These are phyloP conservation scores for Verticillium klebahnii DNA, from an alignment of 2,329 filamentous ascomycete species.

Conservation along the genomic window DNA sequence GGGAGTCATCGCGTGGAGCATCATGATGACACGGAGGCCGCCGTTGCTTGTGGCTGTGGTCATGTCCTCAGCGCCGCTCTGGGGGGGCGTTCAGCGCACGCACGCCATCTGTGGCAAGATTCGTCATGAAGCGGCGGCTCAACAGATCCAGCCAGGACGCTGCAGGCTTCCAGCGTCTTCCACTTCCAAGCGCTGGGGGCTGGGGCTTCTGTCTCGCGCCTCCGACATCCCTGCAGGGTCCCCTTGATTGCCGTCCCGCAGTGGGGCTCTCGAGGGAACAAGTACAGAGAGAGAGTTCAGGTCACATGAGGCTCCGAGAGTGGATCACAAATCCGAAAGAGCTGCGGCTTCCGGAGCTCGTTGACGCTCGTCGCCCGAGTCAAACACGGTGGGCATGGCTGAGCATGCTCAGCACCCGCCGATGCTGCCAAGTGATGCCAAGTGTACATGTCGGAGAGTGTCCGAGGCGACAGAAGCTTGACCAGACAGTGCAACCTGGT, in stretches of 20 bases:
- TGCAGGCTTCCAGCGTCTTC: background rate
- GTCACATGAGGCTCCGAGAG: background rate
- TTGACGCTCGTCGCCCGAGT: background rate
- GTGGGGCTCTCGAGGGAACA: background rate
- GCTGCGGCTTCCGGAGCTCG: background rate
- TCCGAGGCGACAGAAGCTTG: background rate
- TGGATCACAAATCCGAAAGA: background rate
- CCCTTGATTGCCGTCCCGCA: background rate
- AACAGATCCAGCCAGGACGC: background rate
- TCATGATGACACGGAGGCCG: background rate
- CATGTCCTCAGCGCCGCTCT: background rate
- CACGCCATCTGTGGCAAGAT: background rate
- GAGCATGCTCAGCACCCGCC: no score
- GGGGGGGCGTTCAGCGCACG: background rate
- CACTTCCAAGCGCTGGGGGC: background rate
- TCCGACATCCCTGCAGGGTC: background rate
- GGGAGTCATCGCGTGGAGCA: background rate
- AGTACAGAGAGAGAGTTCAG: background rate
- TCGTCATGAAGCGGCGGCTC: background rate
- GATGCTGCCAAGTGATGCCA: background rate
- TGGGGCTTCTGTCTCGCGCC: background rate
- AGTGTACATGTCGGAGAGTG: background rate
- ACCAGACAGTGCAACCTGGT: background rate
- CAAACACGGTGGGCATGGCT: background rate
- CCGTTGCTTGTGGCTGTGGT: background rate